A percentile compares a stretch with the other conserved stretches of the same genome.
These are phyloP conservation scores for Aureobasidium sp. DNA, from an alignment of 2,329 filamentous ascomycete genomes.

Conservation along the genomic window DNA sequence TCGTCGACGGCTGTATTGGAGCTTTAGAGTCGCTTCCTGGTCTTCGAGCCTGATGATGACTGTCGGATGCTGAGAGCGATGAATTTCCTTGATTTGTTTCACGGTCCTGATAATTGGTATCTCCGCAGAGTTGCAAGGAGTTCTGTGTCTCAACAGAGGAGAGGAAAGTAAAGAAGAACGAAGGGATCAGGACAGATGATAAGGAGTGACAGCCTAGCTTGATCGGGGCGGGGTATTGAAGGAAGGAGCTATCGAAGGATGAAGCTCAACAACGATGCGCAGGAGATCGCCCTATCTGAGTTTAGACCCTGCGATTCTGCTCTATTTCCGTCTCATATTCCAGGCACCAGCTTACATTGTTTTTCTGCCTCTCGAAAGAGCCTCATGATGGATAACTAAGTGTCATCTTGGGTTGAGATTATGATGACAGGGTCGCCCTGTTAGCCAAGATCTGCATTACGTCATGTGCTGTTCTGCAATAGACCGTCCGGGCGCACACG, in stretches of 20 bases:
- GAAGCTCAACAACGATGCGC: not conserved
- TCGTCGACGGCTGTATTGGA: not conserved
- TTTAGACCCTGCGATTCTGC: not conserved
- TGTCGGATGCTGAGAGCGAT: too few species aligned
- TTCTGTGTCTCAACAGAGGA: not conserved
- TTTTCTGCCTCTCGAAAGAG: not conserved
- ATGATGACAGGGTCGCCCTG: not conserved
- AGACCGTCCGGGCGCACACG: not conserved
- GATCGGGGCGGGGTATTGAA: not conserved
- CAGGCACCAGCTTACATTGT: not conserved
- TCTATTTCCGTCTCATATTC: not conserved
- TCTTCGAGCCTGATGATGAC: not conserved
- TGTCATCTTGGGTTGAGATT: not conserved
- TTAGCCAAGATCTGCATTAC: not conserved
- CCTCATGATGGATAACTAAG: not conserved
- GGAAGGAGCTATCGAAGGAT: conserved; percentile 7
- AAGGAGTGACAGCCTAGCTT: not conserved
- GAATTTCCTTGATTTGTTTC: too few species aligned
- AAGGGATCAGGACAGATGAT: not conserved
- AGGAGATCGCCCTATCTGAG: not conserved
- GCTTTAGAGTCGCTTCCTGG: not conserved
- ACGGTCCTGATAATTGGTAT: too few species aligned
- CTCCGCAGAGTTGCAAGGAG: not conserved
- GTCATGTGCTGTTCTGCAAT: not conserved
- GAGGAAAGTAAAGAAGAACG: not conserved